phyloP scores from a whole-genome alignment of 345 rosid species.

The Eutrema heterophyllum region DNA sequence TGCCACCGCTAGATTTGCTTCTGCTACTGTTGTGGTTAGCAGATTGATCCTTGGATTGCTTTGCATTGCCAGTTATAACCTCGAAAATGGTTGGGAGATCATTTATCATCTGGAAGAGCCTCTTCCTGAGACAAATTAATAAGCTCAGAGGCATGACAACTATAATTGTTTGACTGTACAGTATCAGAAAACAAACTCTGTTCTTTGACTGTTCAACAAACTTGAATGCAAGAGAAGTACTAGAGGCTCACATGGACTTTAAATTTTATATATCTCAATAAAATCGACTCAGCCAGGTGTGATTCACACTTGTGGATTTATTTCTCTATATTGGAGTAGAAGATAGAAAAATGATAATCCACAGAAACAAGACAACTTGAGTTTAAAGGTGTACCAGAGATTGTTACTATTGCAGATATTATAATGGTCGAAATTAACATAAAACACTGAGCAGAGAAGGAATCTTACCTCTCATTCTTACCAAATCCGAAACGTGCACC shows the following conservation, averaged over 20 bases:
- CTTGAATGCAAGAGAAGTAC: background rate
- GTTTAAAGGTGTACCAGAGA: constrained; percentile 3
- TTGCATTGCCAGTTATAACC: constrained; percentile 65
- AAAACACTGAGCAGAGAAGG: constrained; percentile 4
- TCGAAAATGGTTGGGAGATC: constrained; percentile 90
- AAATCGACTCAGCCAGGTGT: background rate
- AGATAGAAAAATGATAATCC: background rate
- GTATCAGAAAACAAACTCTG: background rate
- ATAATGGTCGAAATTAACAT: background rate
- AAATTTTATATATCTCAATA: background rate
- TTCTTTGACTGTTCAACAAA: background rate
- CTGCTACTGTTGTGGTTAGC: constrained; percentile 56
- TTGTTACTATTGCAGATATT: background rate
- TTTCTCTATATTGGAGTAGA: background rate
- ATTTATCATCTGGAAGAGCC: constrained; percentile 95
- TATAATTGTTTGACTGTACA: background rate
- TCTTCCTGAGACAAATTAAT: constrained; percentile 57
- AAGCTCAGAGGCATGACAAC: background rate
- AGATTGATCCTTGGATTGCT: constrained; percentile 77
- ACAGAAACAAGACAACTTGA: background rate
- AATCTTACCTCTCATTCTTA: constrained; percentile 80
- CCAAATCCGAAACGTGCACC: constrained; percentile 99
- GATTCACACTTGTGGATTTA: background rate
- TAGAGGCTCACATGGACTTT: background rate
- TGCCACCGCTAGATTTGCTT: constrained; percentile 64